Conservation (phyloP, 1,284 basidiomycete species). For the Chiua sp. region DNA sequence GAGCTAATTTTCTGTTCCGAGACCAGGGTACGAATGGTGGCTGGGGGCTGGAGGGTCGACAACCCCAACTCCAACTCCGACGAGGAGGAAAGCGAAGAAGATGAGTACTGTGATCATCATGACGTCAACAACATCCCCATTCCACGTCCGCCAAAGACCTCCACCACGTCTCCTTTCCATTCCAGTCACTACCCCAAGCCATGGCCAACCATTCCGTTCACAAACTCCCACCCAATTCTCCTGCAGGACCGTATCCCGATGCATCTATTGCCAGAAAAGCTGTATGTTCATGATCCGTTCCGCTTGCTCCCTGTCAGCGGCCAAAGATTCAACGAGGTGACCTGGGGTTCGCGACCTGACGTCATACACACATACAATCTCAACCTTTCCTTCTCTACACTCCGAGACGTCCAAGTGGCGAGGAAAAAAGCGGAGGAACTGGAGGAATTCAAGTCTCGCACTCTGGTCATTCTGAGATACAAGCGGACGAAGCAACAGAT, state of each 20-base stretch:
- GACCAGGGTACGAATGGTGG: not conserved
- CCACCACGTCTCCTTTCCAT: constrained; percentile 30
- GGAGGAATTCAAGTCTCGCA: constrained; percentile 18
- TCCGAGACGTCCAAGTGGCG: not conserved
- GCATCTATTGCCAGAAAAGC: constrained; percentile 39
- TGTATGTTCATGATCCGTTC: constrained; percentile 37
- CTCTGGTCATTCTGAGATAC: constrained; percentile 23
- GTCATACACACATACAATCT: constrained; percentile 25
- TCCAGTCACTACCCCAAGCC: constrained; percentile 39
- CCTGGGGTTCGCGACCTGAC: constrained; percentile 27
- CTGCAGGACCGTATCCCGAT: constrained; percentile 40
- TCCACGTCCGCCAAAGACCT: constrained; percentile 6
- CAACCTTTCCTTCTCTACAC: not conserved
- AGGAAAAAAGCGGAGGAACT: constrained; percentile 10
- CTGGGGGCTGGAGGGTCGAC: not conserved
- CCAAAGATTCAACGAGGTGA: not conserved
- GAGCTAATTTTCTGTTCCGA: constrained; percentile 32
- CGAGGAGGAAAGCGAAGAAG: too few relatives aligned
- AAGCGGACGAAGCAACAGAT: constrained; percentile 20
- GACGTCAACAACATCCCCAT: not conserved
- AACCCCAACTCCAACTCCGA: not conserved
- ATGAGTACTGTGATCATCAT: not conserved
- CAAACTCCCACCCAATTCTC: constrained; percentile 11
- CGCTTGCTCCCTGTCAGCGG: constrained; percentile 1
- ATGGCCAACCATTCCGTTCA: constrained; percentile 41